These are phyloP conservation scores for Xerocomellus amylosporus DNA, from an alignment of 768 basidiomycete genomes.

Conservation along the genomic window DNA sequence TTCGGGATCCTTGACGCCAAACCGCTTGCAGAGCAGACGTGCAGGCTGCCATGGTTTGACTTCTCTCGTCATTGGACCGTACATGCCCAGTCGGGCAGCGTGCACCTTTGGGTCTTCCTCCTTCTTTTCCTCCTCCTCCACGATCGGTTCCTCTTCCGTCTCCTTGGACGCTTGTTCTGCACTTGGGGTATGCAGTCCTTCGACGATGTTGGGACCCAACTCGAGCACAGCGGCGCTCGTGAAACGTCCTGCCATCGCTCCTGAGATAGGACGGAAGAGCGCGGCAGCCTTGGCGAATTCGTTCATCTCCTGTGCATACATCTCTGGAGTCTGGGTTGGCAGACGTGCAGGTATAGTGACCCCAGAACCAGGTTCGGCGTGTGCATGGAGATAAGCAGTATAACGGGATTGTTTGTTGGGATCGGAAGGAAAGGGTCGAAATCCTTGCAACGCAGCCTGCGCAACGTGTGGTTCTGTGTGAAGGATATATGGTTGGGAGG, in stretches of 20 bases:
- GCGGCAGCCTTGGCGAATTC: constrained; percentile 86
- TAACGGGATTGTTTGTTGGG: constrained; percentile 84
- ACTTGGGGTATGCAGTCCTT: constrained; percentile 66
- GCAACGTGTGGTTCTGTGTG: constrained; percentile 75
- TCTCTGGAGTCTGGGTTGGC: constrained; percentile 58
- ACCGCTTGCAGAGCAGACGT: constrained; percentile 87
- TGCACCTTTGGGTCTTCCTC: constrained; percentile 73
- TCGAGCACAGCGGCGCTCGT: constrained; percentile 78
- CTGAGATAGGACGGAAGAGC: constrained; percentile 88
- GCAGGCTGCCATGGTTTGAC: constrained; percentile 74
- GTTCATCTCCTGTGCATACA: constrained; percentile 76
- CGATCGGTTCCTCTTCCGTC: constrained; percentile 40
- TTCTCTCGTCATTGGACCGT: constrained; percentile 82
- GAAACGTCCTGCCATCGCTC: constrained; percentile 94
- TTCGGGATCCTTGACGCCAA: constrained; percentile 87
- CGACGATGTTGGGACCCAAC: constrained; percentile 54
- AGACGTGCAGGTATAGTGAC: constrained; percentile 49
- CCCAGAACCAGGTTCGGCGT: constrained; percentile 48
- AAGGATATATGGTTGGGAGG: constrained; percentile 45
- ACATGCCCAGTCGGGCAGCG: constrained; percentile 87
- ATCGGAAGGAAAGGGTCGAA: constrained; percentile 81
- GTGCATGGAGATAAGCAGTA: constrained; percentile 72
- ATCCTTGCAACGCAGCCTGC: constrained; percentile 82
- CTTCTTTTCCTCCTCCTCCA: constrained; percentile 42
- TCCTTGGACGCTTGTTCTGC: constrained; percentile 37